These are phyloP conservation scores for Medicago lupulina DNA, from an alignment of 306 rosid species.

Conservation along the genomic window DNA sequence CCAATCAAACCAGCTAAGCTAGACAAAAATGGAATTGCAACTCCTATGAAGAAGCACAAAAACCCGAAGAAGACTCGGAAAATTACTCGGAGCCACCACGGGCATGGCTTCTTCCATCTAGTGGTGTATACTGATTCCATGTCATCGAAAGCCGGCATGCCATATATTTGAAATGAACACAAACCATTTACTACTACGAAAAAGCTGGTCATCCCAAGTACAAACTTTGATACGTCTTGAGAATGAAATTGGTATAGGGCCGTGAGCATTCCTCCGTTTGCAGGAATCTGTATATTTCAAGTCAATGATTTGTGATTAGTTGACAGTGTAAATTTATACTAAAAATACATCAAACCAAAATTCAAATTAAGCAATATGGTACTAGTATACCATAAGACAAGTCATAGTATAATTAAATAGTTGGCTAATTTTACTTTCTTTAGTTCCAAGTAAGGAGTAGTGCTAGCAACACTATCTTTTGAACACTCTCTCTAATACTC, in stretches of 20 bases:
- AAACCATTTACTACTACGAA: conserved; percentile 53
- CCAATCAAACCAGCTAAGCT: conserved; percentile 57
- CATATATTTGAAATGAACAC: conserved; percentile 61
- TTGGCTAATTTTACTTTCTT: conserved; percentile 4
- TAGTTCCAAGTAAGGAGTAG: neutral
- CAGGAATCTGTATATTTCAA: conserved; percentile 48
- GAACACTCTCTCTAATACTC: no score
- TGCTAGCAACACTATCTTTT: no score
- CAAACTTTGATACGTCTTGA: conserved; percentile 49
- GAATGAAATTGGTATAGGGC: conserved; percentile 56
- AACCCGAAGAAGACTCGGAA: conserved; percentile 50
- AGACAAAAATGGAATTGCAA: conserved; percentile 57
- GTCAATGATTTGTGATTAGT: neutral
- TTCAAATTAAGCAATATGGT: no score
- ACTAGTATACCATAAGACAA: neutral
- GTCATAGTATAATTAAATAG: neutral
- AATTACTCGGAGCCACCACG: conserved; percentile 53
- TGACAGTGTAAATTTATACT: neutral
- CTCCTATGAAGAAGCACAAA: conserved; percentile 46
- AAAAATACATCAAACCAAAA: neutral
- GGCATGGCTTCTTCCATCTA: conserved; percentile 56
- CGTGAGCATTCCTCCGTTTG: conserved; percentile 52
- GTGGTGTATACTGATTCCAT: conserved; percentile 54
- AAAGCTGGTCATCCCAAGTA: conserved; percentile 44
- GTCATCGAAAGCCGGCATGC: conserved; percentile 62